Conservation (phyloP, 306 rosid genomes). For the Cicer bijugum region DNA sequence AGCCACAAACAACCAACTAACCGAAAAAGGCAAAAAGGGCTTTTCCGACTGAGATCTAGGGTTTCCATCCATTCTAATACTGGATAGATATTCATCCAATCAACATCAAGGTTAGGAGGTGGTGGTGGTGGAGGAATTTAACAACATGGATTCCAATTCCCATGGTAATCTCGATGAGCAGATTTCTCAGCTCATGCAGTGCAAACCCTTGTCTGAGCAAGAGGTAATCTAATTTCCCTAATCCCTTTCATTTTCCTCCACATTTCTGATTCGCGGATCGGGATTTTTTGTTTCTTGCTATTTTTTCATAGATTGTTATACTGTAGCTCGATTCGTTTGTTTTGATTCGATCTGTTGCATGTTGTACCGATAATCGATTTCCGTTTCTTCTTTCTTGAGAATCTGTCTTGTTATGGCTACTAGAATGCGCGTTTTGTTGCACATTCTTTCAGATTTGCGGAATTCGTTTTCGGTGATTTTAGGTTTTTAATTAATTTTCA, state of each 20-base stretch:
- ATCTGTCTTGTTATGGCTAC: not conserved
- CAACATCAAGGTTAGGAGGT: constrained; percentile 30
- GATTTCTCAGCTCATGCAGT: constrained; percentile 98
- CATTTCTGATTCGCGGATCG: constrained; percentile 49
- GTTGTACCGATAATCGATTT: constrained; percentile 3
- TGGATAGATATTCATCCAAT: constrained; percentile 50
- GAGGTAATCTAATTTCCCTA: constrained; percentile 53
- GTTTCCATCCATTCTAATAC: constrained; percentile 47
- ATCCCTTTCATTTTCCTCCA: not conserved
- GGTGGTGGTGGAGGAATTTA: constrained; percentile 33
- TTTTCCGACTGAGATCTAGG: constrained; percentile 62
- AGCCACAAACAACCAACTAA: constrained; percentile 42
- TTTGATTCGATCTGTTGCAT: constrained; percentile 43
- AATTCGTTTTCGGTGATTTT: not conserved
- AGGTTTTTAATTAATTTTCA: constrained; percentile 23
- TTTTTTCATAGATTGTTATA: not conserved
- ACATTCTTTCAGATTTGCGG: constrained; percentile 34
- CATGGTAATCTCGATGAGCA: constrained; percentile 88
- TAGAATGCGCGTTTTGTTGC: not conserved
- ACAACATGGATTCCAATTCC: constrained; percentile 79
- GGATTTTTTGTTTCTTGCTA: constrained; percentile 39
- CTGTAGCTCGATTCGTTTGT: constrained; percentile 40
- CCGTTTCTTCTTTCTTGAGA: not conserved
- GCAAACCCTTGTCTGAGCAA: constrained; percentile 96
- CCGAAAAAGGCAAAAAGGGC: constrained; percentile 42